Evolutionary conservation across 2,329 filamentous ascomycete genomes (phyloP).

Genomic region (Botrytis pseudocinerea): DNA sequence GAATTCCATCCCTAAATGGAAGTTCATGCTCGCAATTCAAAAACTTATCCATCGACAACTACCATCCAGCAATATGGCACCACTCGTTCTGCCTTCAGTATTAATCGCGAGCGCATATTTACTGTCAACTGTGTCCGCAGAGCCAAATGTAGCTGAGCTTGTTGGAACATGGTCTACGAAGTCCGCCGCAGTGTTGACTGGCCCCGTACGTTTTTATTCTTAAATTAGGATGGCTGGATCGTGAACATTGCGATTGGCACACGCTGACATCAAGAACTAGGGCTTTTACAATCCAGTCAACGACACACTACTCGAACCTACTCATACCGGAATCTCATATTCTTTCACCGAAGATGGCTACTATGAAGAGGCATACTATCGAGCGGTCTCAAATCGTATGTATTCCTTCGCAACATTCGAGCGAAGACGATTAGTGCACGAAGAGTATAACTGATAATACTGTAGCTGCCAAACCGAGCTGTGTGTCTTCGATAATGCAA

Average conservation of each 20-base stretch:
- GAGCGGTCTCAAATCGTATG: conserved; percentile 68
- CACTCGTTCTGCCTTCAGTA: conserved; percentile 41
- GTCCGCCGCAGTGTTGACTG: conserved; percentile 67
- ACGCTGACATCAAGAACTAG: conserved; percentile 44
- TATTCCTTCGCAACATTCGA: conserved; percentile 8
- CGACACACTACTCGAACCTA: conserved; percentile 66
- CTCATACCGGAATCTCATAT: conserved; percentile 68
- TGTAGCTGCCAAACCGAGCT: conserved; percentile 58
- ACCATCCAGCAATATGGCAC: conserved; percentile 36
- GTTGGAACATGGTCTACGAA: conserved; percentile 75
- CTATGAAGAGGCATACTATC: conserved; percentile 70
- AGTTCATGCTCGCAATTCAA: conserved; percentile 11
- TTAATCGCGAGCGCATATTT: conserved; percentile 40
- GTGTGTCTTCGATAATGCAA: conserved; percentile 66
- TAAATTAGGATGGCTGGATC: conserved; percentile 26
- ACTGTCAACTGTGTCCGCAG: conserved; percentile 41
- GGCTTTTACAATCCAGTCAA: conserved; percentile 68
- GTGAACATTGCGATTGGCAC: conserved; percentile 26
- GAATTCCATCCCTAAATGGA: conserved; percentile 20
- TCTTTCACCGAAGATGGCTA: conserved; percentile 68
- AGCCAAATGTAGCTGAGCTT: conserved; percentile 48
- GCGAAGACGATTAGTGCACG: conserved; percentile 9
- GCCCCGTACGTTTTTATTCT: conserved; percentile 55
- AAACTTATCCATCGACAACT: conserved; percentile 17
- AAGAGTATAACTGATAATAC: conserved; percentile 23